Base-by-base conservation (phyloP, 2,329 filamentous ascomycete species). In the Colletotrichum musae region DNA sequence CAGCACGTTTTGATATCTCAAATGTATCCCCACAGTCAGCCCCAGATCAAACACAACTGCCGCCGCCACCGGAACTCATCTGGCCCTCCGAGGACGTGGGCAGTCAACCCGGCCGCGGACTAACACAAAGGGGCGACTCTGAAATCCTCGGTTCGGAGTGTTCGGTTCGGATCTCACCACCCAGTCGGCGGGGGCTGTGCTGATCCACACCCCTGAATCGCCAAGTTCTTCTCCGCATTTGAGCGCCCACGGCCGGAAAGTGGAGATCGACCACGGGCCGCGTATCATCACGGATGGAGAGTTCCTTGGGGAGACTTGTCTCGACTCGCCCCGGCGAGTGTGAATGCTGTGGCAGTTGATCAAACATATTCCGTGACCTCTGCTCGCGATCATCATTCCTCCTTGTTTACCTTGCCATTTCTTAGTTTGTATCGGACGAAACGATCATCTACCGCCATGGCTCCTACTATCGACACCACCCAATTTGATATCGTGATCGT, bases 401-500 rank as follows among this genome's bases (percentile, higher is more conserved):
- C 28, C 7, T 32, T 32, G 28, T 32, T 32, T 32, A 18, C 28
- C 28, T 9, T 32, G 10, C 28, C 28, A 32, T 32, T 32, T 9
- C 28, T 9, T 32, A 9, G 28, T 9, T 32, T 9, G 10, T 51
- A 24, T 43, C 32, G 43, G 12, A 18, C 18, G 18, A 18, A 18
- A 18, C 54, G 43, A 9, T 36, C 5, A n/a, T 6, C 12, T 13
- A 24, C 18, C 28, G 28, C 16, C 16, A 56, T 56, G n/a, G n/a
- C 24, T 45, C 1, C 24, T 4, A 9, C 58, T 16, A 10, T 12
- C 0, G 41, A 2, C 21, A 3, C 15, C 4, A 41, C 0, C 10
- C 36, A 26, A n/a, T 66, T 66, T 26, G n/a, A 62, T 21, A 71
- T 80, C 12, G 65, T 78, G 1, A 70, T 78, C 12, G 73, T 70